Evolutionary conservation across 306 rosid species (phyloP), one percentile per base, ranked within the genome.

Genomic region (Corylus avellana): DNA sequence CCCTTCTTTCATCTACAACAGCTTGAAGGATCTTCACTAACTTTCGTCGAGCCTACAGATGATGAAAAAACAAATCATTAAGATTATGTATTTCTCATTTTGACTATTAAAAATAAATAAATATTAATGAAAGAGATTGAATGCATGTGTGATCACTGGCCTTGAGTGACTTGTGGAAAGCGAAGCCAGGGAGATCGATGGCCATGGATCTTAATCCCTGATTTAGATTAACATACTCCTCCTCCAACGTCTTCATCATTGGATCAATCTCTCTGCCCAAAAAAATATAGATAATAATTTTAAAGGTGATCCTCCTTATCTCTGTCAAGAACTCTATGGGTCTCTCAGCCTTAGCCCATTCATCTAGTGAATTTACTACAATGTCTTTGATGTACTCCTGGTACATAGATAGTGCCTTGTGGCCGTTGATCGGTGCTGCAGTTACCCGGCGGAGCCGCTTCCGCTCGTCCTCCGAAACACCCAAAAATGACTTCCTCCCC

Each of bases 181-280:
- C 97, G 12, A 94, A 94, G 47, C 98, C 98, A 9, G 97, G 98
- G 79, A 94, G 18, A 66, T 92, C 88, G 46, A 92, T 89, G 3
- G 89, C 78, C 98, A 94, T 89, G 75, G 98, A 91, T 83, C 98
- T 88, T 27, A 94, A 86, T 67, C 97, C 97, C 57, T 86, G 25
- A 39, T 94, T 92, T 68, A 94, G 92, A 10, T 47, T 48, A 4
- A 91, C 92, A 51, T 92, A 94, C 55, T 92, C 95, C 80, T 78
- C 89, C 81, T 94, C 98, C 80, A 94, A 59, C 57, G 89, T 90
- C 58, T 86, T 94, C 93, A 91, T 81, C 2, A 85, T 81, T 16
- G 80, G 50, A 76, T 90, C 94, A 63, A 90, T 83, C 82, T 86
- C 98, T 0, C 93, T 79, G 87, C 97, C 86, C 4, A 94, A 90